phyloP scores from a whole-genome alignment of 495 filamentous ascomycete genomes.

The Penicillium parvum region DNA sequence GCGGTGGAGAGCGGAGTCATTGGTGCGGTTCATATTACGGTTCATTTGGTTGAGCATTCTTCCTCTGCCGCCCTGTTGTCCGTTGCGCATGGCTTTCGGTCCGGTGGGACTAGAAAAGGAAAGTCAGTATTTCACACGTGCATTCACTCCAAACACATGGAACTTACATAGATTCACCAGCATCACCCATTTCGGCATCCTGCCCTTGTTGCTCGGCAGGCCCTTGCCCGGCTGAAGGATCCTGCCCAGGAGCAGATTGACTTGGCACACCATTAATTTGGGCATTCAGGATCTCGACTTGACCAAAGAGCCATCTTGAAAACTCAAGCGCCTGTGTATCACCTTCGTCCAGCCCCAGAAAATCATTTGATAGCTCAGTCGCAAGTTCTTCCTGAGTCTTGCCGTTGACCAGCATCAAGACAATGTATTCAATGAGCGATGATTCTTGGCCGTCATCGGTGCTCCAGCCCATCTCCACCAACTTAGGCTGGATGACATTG shows the following conservation, averaged over 20 bases:
- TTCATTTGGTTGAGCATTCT: constrained; percentile 85
- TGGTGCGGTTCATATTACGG: constrained; percentile 74
- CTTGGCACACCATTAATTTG: constrained; percentile 51
- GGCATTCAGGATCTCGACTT: constrained; percentile 63
- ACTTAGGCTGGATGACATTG: constrained; percentile 78
- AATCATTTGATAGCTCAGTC: constrained; percentile 80
- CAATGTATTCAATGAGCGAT: constrained; percentile 89
- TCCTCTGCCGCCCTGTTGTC: constrained; percentile 53
- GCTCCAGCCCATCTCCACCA: constrained; percentile 92
- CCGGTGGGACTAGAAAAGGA: constrained; percentile 70
- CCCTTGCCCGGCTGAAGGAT: constrained; percentile 34
- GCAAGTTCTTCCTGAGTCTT: constrained; percentile 88
- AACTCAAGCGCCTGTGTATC: constrained; percentile 81
- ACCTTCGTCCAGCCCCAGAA: constrained; percentile 76
- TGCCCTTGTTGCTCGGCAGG: constrained; percentile 24
- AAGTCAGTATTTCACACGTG: constrained; percentile 8
- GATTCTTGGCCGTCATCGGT: constrained; percentile 73
- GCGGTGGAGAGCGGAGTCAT: constrained; percentile 73
- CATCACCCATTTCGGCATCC: constrained; percentile 72
- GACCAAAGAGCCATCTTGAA: constrained; percentile 84
- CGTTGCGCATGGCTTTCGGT: constrained; percentile 90
- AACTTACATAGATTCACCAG: constrained; percentile 66
- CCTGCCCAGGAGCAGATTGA: constrained; percentile 24
- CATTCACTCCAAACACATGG: background rate
- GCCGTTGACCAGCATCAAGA: constrained; percentile 92